Evolutionary conservation across 495 filamentous ascomycete species (phyloP), one percentile per base, ranked within the genome.

Genomic region (Penicillium canescens): DNA sequence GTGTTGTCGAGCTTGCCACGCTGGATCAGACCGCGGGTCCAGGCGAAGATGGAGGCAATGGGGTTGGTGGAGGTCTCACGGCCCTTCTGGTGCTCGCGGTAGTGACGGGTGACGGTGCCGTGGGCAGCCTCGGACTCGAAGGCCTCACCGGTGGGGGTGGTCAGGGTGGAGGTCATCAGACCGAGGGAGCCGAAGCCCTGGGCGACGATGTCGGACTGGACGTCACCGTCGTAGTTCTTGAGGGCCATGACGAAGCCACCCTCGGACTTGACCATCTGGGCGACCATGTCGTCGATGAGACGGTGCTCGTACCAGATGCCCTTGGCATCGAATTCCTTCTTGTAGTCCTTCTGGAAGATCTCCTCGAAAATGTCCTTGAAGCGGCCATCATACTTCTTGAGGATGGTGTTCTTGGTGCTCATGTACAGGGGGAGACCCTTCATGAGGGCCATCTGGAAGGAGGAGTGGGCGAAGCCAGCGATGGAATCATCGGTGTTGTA

Each of bases 341-440:
- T 84, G 80, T 98, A 98, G 63, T 86, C 78, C 34, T 78, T 82
- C 60, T 98, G 90, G 74, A 90, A 98, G 57, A 98, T 83, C 65
- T 95, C 89, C 83, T 98, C 89, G 85, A 98, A 98, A 77, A 98
- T 94, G 60, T 98, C 94, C 86, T 96, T 97, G 83, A 98, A 98
- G 59, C 88, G 82, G 28, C 94, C 94, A 67, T 98, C 94, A 75
- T 98, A 98, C 71, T 90, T 90, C 86, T 98, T 98, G 60, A 98
- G 76, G 65, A 98, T 98, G 55, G 94, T 98, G 78, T 98, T 97
- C 86, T 98, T 98, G 70, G 94, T 98, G 82, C 89, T 94, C 92
- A 98, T 91, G 76, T 98, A 98, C 61, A 98, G 77, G 14, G 94
- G 94, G 39, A 96, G 74, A 52, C 75, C 77, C 83, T 96, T 95